Conservation (phyloP, 1,284 basidiomycete genomes). For the Sanghuangporus baumii region DNA sequence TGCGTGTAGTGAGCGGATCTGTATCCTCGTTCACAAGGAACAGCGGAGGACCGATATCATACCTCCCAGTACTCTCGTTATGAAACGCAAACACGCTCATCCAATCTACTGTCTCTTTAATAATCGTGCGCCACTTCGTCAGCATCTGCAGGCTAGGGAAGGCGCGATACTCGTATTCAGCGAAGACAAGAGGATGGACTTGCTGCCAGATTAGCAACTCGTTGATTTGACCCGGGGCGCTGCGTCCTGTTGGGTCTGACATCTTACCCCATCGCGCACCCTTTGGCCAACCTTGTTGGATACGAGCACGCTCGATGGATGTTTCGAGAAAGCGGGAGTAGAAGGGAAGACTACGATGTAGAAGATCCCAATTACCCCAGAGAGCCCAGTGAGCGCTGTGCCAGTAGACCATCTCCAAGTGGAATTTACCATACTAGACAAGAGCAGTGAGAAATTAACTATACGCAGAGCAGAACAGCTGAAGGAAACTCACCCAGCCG, state of each 20-base stretch:
- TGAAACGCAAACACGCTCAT: slow-evolving; percentile 52
- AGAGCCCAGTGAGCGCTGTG: slow-evolving; percentile 55
- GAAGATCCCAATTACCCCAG: slow-evolving; percentile 55
- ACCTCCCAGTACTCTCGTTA: slow-evolving; percentile 41
- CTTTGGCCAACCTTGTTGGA: slow-evolving; percentile 43
- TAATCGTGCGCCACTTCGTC: slow-evolving; percentile 44
- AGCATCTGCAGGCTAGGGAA: slow-evolving; percentile 36
- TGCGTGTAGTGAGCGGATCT: slow-evolving; percentile 44
- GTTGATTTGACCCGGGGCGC: slow-evolving; percentile 55
- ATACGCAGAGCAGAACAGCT: background rate
- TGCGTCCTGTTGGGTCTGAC: slow-evolving; percentile 55
- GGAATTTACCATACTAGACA: slow-evolving; percentile 46
- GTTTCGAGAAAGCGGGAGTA: slow-evolving; percentile 44
- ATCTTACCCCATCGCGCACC: slow-evolving; percentile 62
- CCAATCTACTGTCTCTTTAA: slow-evolving; percentile 51
- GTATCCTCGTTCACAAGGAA: slow-evolving; percentile 55
- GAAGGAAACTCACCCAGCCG: slow-evolving; percentile 43
- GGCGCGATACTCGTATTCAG: slow-evolving; percentile 50
- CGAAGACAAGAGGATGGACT: slow-evolving; percentile 53
- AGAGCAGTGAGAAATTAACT: background rate
- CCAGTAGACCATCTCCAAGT: slow-evolving; percentile 62
- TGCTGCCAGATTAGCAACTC: slow-evolving; percentile 61
- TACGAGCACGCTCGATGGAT: slow-evolving; percentile 40
- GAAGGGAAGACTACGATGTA: slow-evolving; percentile 36
- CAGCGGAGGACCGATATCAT: slow-evolving; percentile 55